phyloP scores from a whole-genome alignment of 177 flowering plant species.

The Vitis hybrid region DNA sequence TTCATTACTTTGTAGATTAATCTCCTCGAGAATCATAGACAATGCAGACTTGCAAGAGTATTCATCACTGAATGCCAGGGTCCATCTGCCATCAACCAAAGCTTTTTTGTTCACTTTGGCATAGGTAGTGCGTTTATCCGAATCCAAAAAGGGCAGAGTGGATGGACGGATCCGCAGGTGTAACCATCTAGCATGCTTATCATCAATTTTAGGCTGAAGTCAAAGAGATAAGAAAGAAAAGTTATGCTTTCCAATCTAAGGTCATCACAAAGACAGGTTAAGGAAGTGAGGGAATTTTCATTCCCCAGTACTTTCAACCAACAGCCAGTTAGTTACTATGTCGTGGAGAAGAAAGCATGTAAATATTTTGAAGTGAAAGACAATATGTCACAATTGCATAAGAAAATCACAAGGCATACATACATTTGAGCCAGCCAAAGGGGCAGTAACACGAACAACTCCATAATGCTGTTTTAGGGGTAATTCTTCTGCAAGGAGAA shows the following conservation, averaged over 20 bases:
- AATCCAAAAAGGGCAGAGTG: conserved; percentile 56
- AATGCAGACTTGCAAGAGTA: conserved; percentile 70
- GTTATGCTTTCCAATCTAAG: too few relatives aligned
- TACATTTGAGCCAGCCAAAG: conserved; percentile 88
- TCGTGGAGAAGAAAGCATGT: neutral
- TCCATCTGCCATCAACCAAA: conserved; percentile 95
- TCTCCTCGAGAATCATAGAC: conserved; percentile 75
- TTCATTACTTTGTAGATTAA: conserved; percentile 49
- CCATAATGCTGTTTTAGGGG: conserved; percentile 60
- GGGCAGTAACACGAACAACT: conserved; percentile 78
- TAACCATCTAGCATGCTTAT: conserved; percentile 85
- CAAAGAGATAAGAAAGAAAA: conserved; percentile 3
- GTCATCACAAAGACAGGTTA: too few relatives aligned
- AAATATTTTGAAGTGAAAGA: too few relatives aligned
- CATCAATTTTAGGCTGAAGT: conserved; percentile 80
- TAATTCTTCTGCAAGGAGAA: conserved; percentile 79
- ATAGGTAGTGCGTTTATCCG: conserved; percentile 33
- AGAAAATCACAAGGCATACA: conserved; percentile 19
- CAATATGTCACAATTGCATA: neutral
- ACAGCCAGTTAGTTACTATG: neutral
- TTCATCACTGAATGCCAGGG: conserved; percentile 84
- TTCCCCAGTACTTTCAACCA: too few relatives aligned
- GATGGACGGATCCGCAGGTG: conserved; percentile 94
- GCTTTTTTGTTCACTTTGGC: conserved; percentile 53
- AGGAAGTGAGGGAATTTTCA: too few relatives aligned